These are phyloP conservation scores for Beauveria brongniartii DNA, from an alignment of 2,329 filamentous ascomycete genomes.

Conservation along the genomic window DNA sequence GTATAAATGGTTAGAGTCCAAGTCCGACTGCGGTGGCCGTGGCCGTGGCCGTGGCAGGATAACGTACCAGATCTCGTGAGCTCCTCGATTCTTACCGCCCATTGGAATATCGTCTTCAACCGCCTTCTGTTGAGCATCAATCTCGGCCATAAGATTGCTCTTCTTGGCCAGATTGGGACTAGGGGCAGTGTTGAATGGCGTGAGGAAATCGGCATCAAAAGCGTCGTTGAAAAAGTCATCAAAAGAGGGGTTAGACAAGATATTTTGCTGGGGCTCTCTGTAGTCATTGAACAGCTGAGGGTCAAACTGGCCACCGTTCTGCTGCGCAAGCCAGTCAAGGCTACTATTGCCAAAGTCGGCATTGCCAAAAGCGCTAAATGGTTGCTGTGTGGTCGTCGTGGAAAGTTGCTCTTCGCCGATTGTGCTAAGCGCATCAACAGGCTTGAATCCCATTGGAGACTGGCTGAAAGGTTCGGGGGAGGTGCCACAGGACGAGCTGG, in stretches of 20 bases:
- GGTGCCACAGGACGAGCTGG: slow-evolving; percentile 63
- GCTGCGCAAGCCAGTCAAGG: slow-evolving; percentile 68
- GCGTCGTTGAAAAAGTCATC: slow-evolving; percentile 70
- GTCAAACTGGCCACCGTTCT: slow-evolving; percentile 82
- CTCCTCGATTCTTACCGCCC: neutral
- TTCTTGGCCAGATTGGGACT: slow-evolving; percentile 39
- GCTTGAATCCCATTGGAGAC: slow-evolving; percentile 59
- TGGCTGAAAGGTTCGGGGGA: slow-evolving; percentile 70
- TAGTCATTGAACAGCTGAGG: slow-evolving; percentile 89
- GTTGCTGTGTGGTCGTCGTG: slow-evolving; percentile 24
- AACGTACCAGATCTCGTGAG: slow-evolving; percentile 9
- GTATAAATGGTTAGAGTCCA: slow-evolving; percentile 31
- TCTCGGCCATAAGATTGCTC: slow-evolving; percentile 67
- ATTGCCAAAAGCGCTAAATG: slow-evolving; percentile 24
- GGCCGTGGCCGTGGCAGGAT: too few relatives aligned
- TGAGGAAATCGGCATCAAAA: slow-evolving; percentile 72
- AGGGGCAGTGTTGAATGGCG: slow-evolving; percentile 64
- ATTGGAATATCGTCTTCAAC: slow-evolving; percentile 54
- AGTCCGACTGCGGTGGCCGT: neutral
- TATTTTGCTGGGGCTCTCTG: slow-evolving; percentile 78
- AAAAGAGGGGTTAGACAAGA: slow-evolving; percentile 61
- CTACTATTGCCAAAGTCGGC: slow-evolving; percentile 41
- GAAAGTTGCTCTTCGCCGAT: slow-evolving; percentile 57
- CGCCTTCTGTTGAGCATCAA: slow-evolving; percentile 65
- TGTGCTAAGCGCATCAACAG: slow-evolving; percentile 53